phyloP scores from a whole-genome alignment of 441 rosid species.

The Monsonia emarginata region DNA sequence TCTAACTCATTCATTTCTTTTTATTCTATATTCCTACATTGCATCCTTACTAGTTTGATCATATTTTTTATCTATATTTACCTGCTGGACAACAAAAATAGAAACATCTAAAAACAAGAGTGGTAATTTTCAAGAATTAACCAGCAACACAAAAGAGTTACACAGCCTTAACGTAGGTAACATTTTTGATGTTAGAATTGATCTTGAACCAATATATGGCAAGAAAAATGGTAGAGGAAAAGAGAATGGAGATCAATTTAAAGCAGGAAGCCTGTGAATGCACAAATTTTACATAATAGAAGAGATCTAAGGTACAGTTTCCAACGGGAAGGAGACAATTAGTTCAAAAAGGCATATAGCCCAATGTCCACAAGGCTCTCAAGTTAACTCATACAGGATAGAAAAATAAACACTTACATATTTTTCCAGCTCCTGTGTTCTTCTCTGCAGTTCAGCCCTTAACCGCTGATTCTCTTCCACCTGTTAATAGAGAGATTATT shows the following conservation, averaged over 20 bases:
- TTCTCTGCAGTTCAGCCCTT: slow-evolving; percentile 64
- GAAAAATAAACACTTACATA: slow-evolving; percentile 38
- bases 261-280: no score
- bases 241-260: no score
- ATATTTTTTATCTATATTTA: not conserved
- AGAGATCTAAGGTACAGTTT: not conserved
- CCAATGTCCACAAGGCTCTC: not conserved
- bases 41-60: not conserved
- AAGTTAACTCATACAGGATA: not conserved
- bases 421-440: slow-evolving; percentile 52
- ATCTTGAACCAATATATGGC: no score
- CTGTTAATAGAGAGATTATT: slow-evolving; percentile 26
- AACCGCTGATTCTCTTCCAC: slow-evolving; percentile 74
- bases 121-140: no score
- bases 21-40: not conserved
- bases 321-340: not conserved
- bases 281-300: no score
- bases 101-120: no score
- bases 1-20: not conserved
- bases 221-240: no score
- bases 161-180: no score
- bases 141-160: no score
- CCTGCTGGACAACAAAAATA: no score
- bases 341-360: not conserved
- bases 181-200: no score